Conservation (phyloP, 805 yeast species). For the Saccharomycopsis sp. region DNA sequence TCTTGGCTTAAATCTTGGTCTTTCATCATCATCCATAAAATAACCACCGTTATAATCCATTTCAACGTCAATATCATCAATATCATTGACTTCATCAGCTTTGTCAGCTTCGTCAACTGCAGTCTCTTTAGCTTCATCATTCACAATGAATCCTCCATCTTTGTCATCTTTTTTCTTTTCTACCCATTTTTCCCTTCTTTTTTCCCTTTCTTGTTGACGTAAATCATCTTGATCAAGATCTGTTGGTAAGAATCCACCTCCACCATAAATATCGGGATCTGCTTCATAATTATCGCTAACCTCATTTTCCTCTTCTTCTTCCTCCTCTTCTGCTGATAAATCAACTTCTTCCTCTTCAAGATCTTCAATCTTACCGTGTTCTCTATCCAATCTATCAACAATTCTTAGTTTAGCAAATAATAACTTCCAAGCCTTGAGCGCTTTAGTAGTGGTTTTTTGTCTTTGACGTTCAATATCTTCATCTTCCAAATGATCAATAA, state of each 20-base stretch:
- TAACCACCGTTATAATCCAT: background rate
- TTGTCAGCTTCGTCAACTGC: background rate
- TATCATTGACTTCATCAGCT: background rate
- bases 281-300: constrained; percentile 16
- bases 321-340: constrained; percentile 17
- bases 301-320: constrained; percentile 17
- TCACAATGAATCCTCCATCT: too few relatives aligned
- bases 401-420: constrained; percentile 42
- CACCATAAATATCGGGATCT: constrained; percentile 8
- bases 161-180: too few relatives aligned
- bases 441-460: constrained; percentile 35
- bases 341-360: constrained; percentile 10
- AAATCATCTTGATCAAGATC: constrained; percentile 15
- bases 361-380: constrained; percentile 36
- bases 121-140: background rate
- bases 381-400: constrained; percentile 32
- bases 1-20: background rate
- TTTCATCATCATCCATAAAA: too few relatives aligned
- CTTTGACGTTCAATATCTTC: constrained; percentile 38
- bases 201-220: background rate
- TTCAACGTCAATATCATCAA: background rate
- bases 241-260: constrained; percentile 16
- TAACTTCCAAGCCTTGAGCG: constrained; percentile 44
- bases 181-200: background rate
- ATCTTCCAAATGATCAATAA: constrained; percentile 37